Evolutionary conservation across 768 basidiomycete genomes (phyloP).

Genomic region (Amanita muscaria): DNA sequence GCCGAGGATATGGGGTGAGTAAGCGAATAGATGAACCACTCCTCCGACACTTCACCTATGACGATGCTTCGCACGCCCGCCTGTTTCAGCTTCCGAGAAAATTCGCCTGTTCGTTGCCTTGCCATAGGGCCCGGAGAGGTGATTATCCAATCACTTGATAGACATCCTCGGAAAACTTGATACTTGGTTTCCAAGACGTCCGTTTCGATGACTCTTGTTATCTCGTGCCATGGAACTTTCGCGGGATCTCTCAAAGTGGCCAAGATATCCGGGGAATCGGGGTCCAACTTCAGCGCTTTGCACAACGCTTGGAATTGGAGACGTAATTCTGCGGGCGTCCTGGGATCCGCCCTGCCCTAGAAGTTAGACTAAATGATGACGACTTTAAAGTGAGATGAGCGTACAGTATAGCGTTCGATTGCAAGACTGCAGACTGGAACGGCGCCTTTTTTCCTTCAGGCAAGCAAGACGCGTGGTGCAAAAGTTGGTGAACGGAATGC

Average conservation of each 20-base stretch:
- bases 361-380: background rate
- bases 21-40: slow-evolving; percentile 74
- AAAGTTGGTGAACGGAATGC: slow-evolving; percentile 66
- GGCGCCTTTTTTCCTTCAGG: slow-evolving; percentile 49
- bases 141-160: slow-evolving; percentile 52
- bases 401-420: slow-evolving; percentile 70
- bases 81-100: slow-evolving; percentile 43
- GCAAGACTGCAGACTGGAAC: slow-evolving; percentile 55
- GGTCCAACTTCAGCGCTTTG: slow-evolving; percentile 44
- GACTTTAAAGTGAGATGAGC: slow-evolving; percentile 14
- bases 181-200: slow-evolving; percentile 41
- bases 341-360: slow-evolving; percentile 40
- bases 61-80: slow-evolving; percentile 55
- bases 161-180: slow-evolving; percentile 63
- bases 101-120: slow-evolving; percentile 55
- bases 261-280: slow-evolving; percentile 40
- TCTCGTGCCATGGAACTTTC: slow-evolving; percentile 37
- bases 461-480: slow-evolving; percentile 60
- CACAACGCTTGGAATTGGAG: slow-evolving; percentile 61
- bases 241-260: slow-evolving; percentile 38
- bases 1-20: slow-evolving; percentile 46
- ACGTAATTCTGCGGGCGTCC: slow-evolving; percentile 48
- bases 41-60: slow-evolving; percentile 63
- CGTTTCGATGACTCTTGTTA: slow-evolving; percentile 52
- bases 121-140: slow-evolving; percentile 48